Evolutionary conservation across 179 eudicot genomes (phyloP).

Genomic region (Silene vulgaris): DNA sequence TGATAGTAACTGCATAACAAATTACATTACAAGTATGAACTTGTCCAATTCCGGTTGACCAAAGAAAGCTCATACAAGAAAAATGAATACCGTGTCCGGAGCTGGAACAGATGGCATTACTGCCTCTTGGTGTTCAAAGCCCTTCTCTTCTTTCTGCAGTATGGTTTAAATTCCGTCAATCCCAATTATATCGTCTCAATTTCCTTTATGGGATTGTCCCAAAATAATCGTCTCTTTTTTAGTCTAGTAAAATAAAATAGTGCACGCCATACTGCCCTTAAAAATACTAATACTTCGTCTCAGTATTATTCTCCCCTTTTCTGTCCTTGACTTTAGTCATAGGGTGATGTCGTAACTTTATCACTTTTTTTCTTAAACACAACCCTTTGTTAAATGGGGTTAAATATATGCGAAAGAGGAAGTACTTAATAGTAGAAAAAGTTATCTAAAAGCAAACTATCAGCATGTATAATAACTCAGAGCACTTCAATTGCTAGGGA

Average conservation of each 20-base stretch:
- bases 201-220: too few species aligned
- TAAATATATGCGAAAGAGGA: too few species aligned
- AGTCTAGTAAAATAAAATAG: too few species aligned
- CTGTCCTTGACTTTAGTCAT: too few species aligned
- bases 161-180: background rate
- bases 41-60: background rate
- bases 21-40: constrained; percentile 10
- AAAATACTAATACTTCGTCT: too few species aligned
- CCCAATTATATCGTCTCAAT: background rate
- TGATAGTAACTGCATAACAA: constrained; percentile 57
- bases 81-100: constrained; percentile 61
- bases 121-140: constrained; percentile 82
- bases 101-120: constrained; percentile 67
- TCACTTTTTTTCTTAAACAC: too few species aligned
- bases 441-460: background rate
- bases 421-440: too few species aligned
- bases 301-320: too few species aligned
- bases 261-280: too few species aligned
- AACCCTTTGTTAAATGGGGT: too few species aligned
- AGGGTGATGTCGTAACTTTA: too few species aligned
- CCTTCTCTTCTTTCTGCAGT: constrained; percentile 72
- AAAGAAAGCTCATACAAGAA: constrained; percentile 6
- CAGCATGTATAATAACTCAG: background rate
- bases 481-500: background rate
- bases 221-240: too few species aligned